Evolutionary conservation across 2,329 filamentous ascomycete species (phyloP), one percentile per base, ranked within the genome.

Genomic region (Penicillium sp.): DNA sequence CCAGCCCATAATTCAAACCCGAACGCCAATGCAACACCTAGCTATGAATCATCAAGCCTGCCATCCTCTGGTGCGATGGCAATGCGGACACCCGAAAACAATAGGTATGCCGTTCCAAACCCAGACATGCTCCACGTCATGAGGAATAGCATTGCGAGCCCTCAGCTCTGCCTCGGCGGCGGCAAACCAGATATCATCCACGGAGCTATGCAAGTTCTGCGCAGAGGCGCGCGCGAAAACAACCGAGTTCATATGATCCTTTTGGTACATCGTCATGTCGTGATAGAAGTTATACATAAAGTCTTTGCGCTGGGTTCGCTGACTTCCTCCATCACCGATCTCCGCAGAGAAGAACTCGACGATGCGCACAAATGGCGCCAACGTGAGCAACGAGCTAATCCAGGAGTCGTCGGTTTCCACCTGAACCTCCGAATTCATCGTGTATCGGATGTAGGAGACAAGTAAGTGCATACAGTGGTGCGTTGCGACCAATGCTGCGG

Each of bases 281-380:
- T 66, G 61, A 47, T 75, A 66, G 50, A 76, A 76, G 43, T 75
- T 76, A 43, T 67, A 64, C 74, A 76, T 77, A 54, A 77, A 77
- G 31, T 74, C 70, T 57, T 69, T 76, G 24, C 74, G 69, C 55
- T 75, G 72, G 54, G 67, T 60, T 21, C 73, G 68, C 54, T 74
- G 73, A 50, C 67, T 75, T 27, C 70, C 67, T 4, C 74, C 73
- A 34, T 75, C 71, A 5, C 74, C 74, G 31, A 76, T 76, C 51
- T 76, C 74, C 0, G 74, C 74, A 2, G 74, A 75, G 60, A 77
- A 75, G 50, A 71, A 76, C 49, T 77, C 73, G 31, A 73, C 69
- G 7, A 75, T 68, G 3, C 74, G 72, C 21, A 60, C 58, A 40
- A 76, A 74, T 4, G 73, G 72, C 10, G 72, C 73, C 5, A 72